A percentile compares a stretch with the other conserved stretches of the same genome.
These are phyloP conservation scores for Aspergillus diversus DNA, from an alignment of 495 filamentous ascomycete species.

Conservation along the genomic window DNA sequence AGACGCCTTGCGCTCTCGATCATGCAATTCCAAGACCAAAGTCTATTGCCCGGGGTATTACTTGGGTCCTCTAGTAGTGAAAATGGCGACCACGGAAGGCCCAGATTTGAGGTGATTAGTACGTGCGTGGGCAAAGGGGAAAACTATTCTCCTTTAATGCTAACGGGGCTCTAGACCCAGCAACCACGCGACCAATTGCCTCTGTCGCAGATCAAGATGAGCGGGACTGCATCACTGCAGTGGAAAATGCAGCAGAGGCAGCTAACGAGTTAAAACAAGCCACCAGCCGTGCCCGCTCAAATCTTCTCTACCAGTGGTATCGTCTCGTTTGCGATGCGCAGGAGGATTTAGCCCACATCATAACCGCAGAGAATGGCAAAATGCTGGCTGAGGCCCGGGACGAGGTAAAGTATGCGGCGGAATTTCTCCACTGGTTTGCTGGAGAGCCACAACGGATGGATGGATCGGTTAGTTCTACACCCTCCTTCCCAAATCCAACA, in stretches of 20 bases:
- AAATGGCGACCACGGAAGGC: no score
- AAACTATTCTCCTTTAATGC: no score
- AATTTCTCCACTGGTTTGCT: constrained; percentile 80
- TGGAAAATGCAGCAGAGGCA: neutral
- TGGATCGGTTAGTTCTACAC: constrained; percentile 69
- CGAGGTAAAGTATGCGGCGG: constrained; percentile 72
- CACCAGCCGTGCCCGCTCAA: no score
- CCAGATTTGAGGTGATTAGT: no score
- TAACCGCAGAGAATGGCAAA: constrained; percentile 77
- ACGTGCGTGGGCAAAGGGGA: no score
- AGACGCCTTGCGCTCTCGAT: no score
- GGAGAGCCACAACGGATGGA: constrained; percentile 74
- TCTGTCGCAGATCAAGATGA: neutral
- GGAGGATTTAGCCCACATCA: constrained; percentile 67
- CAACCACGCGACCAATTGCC: neutral
- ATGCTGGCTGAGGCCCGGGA: constrained; percentile 72
- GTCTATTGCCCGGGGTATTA: no score
- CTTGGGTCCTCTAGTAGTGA: no score
- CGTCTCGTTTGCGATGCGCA: constrained; percentile 72
- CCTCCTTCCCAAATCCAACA: neutral
- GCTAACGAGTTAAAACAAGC: neutral
- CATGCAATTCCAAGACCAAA: no score
- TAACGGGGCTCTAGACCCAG: neutral
- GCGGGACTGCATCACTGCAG: neutral
- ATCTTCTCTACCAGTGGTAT: neutral